A percentile compares a stretch with the other conserved stretches of the same genome.
Conservation (phyloP, 2,329 filamentous ascomycete genomes). For the Venturia effusa region DNA sequence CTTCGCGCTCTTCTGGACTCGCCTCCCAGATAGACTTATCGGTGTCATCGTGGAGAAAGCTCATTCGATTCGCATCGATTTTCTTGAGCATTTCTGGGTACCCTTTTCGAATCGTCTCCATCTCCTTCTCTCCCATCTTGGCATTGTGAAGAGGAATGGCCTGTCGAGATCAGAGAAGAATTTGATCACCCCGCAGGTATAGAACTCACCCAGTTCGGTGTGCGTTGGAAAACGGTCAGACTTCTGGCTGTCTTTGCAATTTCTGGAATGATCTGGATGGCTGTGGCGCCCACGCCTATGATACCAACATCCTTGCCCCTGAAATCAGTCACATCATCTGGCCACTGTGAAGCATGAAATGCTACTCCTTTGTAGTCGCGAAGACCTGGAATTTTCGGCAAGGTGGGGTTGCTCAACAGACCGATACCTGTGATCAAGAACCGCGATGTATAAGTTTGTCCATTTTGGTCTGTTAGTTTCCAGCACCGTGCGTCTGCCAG, state of each 20-base stretch:
- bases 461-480: constrained; percentile 41
- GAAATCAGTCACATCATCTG: constrained; percentile 37
- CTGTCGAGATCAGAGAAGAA: constrained; percentile 12
- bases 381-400: constrained; percentile 38
- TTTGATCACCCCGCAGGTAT: constrained; percentile 18
- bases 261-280: constrained; percentile 48
- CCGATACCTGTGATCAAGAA: constrained; percentile 49
- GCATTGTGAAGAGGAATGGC: constrained; percentile 8
- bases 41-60: constrained; percentile 22
- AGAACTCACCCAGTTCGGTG: constrained; percentile 45
- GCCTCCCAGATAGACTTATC: constrained; percentile 39
- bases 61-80: constrained; percentile 7
- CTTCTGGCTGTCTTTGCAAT: constrained; percentile 39
- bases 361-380: constrained; percentile 40
- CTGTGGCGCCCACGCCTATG: constrained; percentile 42
- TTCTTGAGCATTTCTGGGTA: constrained; percentile 30
- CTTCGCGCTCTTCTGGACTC: constrained; percentile 26
- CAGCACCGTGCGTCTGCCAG: constrained; percentile 42
- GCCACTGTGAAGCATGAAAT: constrained; percentile 49
- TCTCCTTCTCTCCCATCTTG: constrained; percentile 21
- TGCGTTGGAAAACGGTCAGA: constrained; percentile 46
- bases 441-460: constrained; percentile 34
- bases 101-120: constrained; percentile 39
- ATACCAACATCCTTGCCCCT: constrained; percentile 44
- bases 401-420: constrained; percentile 44